These are phyloP conservation scores for Kalaharituber pfeilii DNA, from an alignment of 2,329 filamentous ascomycete species.

Conservation along the genomic window DNA sequence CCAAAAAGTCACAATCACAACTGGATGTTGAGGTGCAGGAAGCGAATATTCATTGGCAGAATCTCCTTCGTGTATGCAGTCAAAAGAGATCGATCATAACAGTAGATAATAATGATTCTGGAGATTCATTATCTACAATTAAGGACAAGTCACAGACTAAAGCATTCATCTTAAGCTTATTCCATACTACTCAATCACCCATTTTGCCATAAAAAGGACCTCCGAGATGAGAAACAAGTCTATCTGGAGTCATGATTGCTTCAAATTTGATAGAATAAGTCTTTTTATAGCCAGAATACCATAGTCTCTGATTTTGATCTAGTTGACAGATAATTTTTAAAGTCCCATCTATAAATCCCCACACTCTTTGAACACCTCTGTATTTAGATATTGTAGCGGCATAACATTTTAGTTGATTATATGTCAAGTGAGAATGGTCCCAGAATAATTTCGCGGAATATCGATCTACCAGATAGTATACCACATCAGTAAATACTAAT, in stretches of 20 bases:
- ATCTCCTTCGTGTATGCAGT: too few species aligned
- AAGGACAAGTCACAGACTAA: too few species aligned
- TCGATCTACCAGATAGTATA: not conserved
- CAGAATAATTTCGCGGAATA: not conserved
- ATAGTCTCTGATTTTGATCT: not conserved
- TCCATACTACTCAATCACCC: not conserved
- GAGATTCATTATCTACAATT: too few species aligned
- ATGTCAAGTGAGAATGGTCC: not conserved
- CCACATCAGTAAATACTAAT: not conserved
- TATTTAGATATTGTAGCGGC: too few species aligned
- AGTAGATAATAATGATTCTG: too few species aligned
- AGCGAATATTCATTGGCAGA: too few species aligned
- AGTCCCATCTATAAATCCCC: not conserved
- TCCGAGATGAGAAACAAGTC: not conserved
- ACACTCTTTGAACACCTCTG: not conserved
- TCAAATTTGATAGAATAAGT: not conserved
- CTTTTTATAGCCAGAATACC: not conserved
- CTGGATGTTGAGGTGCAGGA: too few species aligned
- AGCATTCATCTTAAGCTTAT: not conserved
- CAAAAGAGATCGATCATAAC: too few species aligned
- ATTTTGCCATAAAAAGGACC: not conserved
- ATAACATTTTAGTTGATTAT: not conserved
- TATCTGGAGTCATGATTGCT: not conserved
- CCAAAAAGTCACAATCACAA: too few species aligned
- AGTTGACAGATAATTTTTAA: not conserved